Conservation (phyloP, 2,329 filamentous ascomycete genomes). For the Xylariaceae sp. region DNA sequence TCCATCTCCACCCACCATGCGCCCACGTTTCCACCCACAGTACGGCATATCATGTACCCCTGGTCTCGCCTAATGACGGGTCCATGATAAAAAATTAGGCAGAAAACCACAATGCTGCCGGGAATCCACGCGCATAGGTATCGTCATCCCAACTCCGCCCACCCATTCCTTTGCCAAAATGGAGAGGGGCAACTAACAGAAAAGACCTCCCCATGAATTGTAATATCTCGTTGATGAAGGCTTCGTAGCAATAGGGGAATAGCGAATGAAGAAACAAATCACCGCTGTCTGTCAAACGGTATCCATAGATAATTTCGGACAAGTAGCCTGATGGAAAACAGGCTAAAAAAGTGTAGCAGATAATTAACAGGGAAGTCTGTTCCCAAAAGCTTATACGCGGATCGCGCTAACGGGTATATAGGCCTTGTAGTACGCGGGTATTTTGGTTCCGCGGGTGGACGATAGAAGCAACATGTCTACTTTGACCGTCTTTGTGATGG, state of each 20-base stretch:
- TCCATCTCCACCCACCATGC: neutral
- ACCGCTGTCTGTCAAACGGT: conserved; percentile 27
- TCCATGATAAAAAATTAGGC: neutral
- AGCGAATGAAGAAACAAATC: conserved; percentile 1
- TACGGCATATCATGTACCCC: neutral
- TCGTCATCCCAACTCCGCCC: conserved; percentile 11
- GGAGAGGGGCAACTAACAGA: conserved; percentile 1
- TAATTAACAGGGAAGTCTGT: neutral
- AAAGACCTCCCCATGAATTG: neutral
- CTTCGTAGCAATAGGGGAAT: conserved; percentile 6
- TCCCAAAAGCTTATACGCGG: neutral
- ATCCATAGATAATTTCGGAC: conserved; percentile 27
- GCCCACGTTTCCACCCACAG: neutral
- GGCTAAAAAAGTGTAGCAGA: conserved; percentile 14
- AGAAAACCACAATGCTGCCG: neutral
- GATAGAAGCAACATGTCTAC: conserved; percentile 1
- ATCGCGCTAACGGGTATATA: conserved; percentile 5
- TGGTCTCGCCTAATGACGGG: neutral
- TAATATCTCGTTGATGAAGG: neutral
- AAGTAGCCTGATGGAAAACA: neutral
- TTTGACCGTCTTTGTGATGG: neutral
- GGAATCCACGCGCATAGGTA: neutral
- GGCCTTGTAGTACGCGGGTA: neutral
- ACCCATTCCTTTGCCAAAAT: conserved; percentile 8
- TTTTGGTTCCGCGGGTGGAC: neutral